Percentiles rank a stretch among this genome's conserved stretches.
phyloP scores from a whole-genome alignment of 148 eudicot genomes.

The Dysphania ambrosioides region DNA sequence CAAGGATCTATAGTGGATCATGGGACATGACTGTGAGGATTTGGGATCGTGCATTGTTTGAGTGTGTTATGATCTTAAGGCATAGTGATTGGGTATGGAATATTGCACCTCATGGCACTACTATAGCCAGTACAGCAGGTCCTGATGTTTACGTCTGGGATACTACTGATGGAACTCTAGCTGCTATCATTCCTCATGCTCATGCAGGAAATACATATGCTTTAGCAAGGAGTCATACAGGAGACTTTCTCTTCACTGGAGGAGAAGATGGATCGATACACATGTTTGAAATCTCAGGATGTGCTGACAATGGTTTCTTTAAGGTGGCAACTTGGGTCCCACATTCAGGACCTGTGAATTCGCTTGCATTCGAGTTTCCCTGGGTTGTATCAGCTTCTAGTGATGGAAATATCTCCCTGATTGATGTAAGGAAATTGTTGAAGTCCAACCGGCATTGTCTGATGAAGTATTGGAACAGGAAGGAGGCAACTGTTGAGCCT shows the following conservation, averaged over 20 bases:
- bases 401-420: constrained; percentile 79
- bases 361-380: constrained; percentile 93
- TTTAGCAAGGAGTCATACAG: constrained; percentile 80
- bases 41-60: constrained; percentile 97
- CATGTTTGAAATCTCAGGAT: constrained; percentile 67
- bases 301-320: constrained; percentile 17
- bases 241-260: constrained; percentile 84
- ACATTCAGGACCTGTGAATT: constrained; percentile 72
- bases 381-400: constrained; percentile 95
- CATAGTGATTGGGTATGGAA: constrained; percentile 96
- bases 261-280: constrained; percentile 90
- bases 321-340: constrained; percentile 84
- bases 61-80: constrained; percentile 58
- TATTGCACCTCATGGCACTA: constrained; percentile 69
- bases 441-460: constrained; percentile 42
- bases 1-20: constrained; percentile 80
- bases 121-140: constrained; percentile 68
- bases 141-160: constrained; percentile 87
- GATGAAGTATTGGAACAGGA: constrained; percentile 30
- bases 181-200: constrained; percentile 43
- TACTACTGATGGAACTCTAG: constrained; percentile 36
- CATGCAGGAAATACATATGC: constrained; percentile 65
- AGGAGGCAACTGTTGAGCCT: constrained; percentile 51
- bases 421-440: constrained; percentile 79
- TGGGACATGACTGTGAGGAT: constrained; percentile 95